These are phyloP conservation scores for Solanum arcanum DNA, from an alignment of 257 asterid species.

Conservation along the genomic window DNA sequence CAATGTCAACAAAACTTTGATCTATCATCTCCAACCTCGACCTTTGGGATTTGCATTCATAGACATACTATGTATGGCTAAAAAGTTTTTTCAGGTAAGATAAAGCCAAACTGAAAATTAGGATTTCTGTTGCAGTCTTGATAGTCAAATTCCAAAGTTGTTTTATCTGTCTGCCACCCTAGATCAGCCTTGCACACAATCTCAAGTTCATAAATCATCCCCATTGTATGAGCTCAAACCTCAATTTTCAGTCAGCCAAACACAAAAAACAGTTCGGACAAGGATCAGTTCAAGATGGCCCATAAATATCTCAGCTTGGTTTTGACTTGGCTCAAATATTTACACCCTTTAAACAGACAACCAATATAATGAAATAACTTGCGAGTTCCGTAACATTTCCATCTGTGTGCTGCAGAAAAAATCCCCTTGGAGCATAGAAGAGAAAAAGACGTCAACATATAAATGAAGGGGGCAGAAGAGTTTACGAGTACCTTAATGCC, in stretches of 20 bases:
- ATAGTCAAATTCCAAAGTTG: neutral
- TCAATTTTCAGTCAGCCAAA: neutral
- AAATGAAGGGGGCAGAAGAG: neutral
- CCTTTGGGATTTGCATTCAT: neutral
- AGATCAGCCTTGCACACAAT: neutral
- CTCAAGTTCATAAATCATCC: neutral
- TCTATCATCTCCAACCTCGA: neutral
- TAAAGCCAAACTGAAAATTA: neutral
- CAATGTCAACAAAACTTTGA: neutral
- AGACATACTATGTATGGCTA: neutral
- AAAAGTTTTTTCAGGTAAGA: neutral
- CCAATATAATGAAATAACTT: neutral
- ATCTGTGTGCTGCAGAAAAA: neutral
- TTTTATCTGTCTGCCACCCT: neutral
- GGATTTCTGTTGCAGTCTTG: neutral
- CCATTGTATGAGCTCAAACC: neutral
- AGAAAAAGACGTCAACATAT: neutral
- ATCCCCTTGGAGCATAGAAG: neutral
- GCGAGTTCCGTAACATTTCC: neutral
- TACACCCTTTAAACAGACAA: neutral
- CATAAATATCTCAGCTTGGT: neutral
- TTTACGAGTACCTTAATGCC: slow-evolving; percentile 66
- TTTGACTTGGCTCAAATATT: neutral
- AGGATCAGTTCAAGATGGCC: neutral
- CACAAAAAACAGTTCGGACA: neutral